A percentile compares a stretch with the other conserved stretches of the same genome.
These are phyloP conservation scores for Geosmithia flava DNA, from an alignment of 2,329 filamentous ascomycete genomes.

Conservation along the genomic window DNA sequence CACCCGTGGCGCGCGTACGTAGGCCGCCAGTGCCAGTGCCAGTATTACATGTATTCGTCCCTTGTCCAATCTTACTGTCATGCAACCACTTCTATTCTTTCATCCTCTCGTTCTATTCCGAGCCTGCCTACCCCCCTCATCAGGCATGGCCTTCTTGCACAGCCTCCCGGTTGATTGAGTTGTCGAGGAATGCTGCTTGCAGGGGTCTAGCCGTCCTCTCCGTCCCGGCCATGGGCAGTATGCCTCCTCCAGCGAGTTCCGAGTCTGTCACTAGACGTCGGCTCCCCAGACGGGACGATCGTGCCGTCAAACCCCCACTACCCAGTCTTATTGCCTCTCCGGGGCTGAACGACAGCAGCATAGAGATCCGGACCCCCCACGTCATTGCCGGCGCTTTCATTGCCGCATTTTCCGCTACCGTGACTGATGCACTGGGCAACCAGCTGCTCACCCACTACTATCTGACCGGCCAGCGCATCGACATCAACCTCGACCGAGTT, in stretches of 20 bases:
- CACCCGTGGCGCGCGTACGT: too few species aligned
- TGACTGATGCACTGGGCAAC: conserved; percentile 20
- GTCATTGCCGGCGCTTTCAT: conserved; percentile 21
- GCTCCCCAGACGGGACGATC: conserved; percentile 1
- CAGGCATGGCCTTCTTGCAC: background rate
- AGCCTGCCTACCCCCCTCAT: background rate
- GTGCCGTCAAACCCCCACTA: conserved; percentile 18
- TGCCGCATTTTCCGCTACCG: conserved; percentile 19
- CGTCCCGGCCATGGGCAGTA: conserved; percentile 12
- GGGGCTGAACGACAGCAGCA: conserved; percentile 6
- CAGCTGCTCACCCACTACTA: conserved; percentile 24
- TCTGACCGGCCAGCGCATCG: conserved; percentile 15
- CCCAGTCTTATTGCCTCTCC: conserved; percentile 13
- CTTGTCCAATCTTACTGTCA: background rate
- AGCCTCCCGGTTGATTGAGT: background rate
- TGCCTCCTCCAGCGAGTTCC: conserved; percentile 14
- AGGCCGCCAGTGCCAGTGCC: too few species aligned
- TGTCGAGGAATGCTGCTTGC: background rate
- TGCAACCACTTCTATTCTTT: background rate
- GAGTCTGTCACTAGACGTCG: conserved; percentile 10
- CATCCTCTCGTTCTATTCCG: background rate
- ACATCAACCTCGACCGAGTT: conserved; percentile 20
- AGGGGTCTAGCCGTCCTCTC: background rate
- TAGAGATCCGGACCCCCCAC: conserved; percentile 19
- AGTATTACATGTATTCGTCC: background rate